Percentiles rank a stretch among this genome's conserved stretches.
Evolutionary conservation across 805 yeast species (phyloP).

Genomic region (Debaryomyces castellii): DNA sequence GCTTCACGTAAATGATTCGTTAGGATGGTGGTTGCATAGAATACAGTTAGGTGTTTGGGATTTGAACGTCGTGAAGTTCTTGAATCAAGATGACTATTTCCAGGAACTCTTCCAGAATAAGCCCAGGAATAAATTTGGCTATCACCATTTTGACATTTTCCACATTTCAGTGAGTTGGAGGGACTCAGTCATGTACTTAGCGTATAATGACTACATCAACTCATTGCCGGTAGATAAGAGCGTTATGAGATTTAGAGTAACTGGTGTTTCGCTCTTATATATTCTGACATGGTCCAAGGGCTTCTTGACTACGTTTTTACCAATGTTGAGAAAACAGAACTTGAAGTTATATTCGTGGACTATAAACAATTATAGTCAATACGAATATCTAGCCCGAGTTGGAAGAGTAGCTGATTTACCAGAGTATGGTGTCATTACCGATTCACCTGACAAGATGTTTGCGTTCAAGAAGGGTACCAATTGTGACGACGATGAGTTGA

Average conservation of each 20-base stretch:
- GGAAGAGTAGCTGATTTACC: conserved; percentile 21
- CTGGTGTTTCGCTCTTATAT: conserved; percentile 39
- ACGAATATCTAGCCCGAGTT: conserved; percentile 28
- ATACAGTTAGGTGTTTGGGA: conserved; percentile 44
- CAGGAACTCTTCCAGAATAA: conserved; percentile 18
- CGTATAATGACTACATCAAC: conserved; percentile 36
- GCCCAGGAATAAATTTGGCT: conserved; percentile 15
- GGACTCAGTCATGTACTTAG: conserved; percentile 29
- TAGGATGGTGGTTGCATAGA: conserved; percentile 37
- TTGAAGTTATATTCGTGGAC: conserved; percentile 41
- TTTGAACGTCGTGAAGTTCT: conserved; percentile 33
- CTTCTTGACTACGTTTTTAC: conserved; percentile 35
- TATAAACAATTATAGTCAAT: conserved; percentile 34
- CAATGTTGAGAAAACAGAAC: conserved; percentile 30
- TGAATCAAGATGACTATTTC: conserved; percentile 40
- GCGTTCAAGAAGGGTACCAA: conserved; percentile 9
- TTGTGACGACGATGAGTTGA: conserved; percentile 2
- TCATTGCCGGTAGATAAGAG: conserved; percentile 15
- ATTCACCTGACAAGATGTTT: conserved; percentile 35
- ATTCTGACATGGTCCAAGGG: conserved; percentile 37
- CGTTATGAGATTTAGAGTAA: conserved; percentile 21
- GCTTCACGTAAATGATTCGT: conserved; percentile 24
- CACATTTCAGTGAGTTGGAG: conserved; percentile 37
- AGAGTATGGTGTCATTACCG: conserved; percentile 38
- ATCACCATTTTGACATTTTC: conserved; percentile 29